These are phyloP conservation scores for Amphicarpaea edgeworthii DNA, from an alignment of 306 rosid genomes.

Conservation along the genomic window DNA sequence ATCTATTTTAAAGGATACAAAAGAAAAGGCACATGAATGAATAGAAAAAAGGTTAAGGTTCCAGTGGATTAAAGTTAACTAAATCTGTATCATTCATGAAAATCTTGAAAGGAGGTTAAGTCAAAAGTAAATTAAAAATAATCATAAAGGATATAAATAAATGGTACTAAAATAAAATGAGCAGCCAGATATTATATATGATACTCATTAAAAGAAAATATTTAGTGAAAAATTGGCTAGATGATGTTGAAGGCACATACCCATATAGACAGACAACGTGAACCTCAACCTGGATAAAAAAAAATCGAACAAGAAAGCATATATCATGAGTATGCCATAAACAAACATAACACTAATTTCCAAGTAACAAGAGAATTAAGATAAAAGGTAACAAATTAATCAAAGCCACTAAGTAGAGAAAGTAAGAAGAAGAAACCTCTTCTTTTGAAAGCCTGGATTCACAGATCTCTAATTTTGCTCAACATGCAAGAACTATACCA, in stretches of 20 bases:
- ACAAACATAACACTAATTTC: background rate
- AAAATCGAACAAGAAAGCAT: background rate
- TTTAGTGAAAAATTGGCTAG: background rate
- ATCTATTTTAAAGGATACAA: background rate
- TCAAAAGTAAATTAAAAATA: background rate
- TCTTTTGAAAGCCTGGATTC: background rate
- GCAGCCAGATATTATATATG: background rate
- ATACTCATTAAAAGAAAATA: background rate
- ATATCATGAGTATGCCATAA: background rate
- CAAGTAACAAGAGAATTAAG: background rate
- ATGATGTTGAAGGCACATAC: slow-evolving; percentile 1
- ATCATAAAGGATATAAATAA: background rate
- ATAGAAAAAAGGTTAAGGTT: background rate
- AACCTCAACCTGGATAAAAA: slow-evolving; percentile 33
- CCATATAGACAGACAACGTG: slow-evolving; percentile 1
- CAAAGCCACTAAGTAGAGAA: background rate
- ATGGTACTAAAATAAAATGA: slow-evolving; percentile 12
- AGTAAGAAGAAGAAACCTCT: background rate
- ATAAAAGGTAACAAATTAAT: slow-evolving; percentile 8
- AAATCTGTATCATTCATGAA: background rate
- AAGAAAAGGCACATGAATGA: background rate
- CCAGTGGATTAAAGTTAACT: background rate
- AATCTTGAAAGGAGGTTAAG: background rate
- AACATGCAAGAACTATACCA: background rate
- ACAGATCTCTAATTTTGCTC: background rate